Conservation (phyloP, 495 filamentous ascomycete genomes). For the Pyrenula aspistea region DNA sequence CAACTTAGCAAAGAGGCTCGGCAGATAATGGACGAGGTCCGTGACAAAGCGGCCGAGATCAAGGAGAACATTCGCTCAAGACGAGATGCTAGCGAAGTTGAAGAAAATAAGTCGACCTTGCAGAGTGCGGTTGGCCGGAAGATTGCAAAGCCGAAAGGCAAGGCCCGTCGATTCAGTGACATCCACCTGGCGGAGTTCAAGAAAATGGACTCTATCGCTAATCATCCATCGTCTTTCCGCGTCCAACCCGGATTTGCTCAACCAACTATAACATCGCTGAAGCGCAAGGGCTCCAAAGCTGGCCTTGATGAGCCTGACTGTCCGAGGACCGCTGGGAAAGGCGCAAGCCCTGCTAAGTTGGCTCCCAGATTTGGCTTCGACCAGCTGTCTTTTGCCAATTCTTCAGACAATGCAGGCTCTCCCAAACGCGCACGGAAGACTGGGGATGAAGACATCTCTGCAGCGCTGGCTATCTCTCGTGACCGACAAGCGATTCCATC, state of each 20-base stretch:
- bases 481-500: constrained; percentile 24
- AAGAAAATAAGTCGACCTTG: constrained; percentile 20
- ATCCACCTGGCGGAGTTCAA: constrained; percentile 79
- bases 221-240: constrained; percentile 70
- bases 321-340: constrained; percentile 26
- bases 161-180: constrained; percentile 63
- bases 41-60: constrained; percentile 54
- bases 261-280: constrained; percentile 44
- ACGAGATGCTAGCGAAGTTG: constrained; percentile 7
- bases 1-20: constrained; percentile 64
- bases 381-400: constrained; percentile 7
- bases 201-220: constrained; percentile 92
- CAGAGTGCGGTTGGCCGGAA: constrained; percentile 40
- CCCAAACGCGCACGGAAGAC: constrained; percentile 57
- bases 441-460: constrained; percentile 45
- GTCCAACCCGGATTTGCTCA: constrained; percentile 45
- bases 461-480: constrained; percentile 36
- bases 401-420: constrained; percentile 22
- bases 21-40: constrained; percentile 64
- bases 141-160: constrained; percentile 69
- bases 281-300: constrained; percentile 66
- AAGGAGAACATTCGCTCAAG: constrained; percentile 47
- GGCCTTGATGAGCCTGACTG: constrained; percentile 47
- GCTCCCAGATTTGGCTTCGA: constrained; percentile 7
- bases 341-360: not conserved